Evolutionary conservation across 1,284 basidiomycete genomes (phyloP).

Genomic region (Salmacisia buchloeana): DNA sequence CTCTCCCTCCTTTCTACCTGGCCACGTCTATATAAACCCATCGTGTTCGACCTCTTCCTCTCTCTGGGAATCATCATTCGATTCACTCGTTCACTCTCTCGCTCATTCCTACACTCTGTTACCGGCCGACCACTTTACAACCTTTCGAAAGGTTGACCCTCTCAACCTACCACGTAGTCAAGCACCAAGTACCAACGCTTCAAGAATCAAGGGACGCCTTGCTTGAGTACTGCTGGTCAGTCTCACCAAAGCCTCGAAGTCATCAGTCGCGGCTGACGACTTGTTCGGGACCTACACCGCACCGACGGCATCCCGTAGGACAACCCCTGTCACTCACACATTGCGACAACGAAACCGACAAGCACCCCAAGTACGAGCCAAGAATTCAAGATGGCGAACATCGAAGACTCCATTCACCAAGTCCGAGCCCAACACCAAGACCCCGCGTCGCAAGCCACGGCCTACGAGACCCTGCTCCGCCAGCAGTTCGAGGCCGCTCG

Average conservation of each 20-base stretch:
- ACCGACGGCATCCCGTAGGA: not conserved
- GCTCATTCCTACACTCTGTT: no score
- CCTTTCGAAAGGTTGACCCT: not conserved
- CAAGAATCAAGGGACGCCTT: not conserved
- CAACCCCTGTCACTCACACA: not conserved
- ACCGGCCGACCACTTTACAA: not conserved
- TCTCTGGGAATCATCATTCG: no score
- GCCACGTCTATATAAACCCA: no score
- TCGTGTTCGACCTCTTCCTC: no score
- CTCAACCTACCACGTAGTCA: no score
- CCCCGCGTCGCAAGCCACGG: not conserved
- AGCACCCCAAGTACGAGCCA: not conserved
- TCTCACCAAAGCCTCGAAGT: not conserved
- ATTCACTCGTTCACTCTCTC: no score
- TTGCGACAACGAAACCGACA: not conserved
- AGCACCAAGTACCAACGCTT: not conserved
- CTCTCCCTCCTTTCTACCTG: no score
- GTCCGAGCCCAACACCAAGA: not conserved
- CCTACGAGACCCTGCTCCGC: not conserved
- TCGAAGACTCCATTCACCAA: not conserved
- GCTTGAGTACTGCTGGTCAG: not conserved
- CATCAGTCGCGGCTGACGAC: not conserved
- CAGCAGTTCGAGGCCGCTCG: not conserved
- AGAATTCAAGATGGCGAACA: not conserved
- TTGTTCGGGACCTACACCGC: not conserved